Evolutionary conservation across 495 filamentous ascomycete genomes (phyloP), one percentile per base, ranked within the genome.

Genomic region (Xylaria sp.): DNA sequence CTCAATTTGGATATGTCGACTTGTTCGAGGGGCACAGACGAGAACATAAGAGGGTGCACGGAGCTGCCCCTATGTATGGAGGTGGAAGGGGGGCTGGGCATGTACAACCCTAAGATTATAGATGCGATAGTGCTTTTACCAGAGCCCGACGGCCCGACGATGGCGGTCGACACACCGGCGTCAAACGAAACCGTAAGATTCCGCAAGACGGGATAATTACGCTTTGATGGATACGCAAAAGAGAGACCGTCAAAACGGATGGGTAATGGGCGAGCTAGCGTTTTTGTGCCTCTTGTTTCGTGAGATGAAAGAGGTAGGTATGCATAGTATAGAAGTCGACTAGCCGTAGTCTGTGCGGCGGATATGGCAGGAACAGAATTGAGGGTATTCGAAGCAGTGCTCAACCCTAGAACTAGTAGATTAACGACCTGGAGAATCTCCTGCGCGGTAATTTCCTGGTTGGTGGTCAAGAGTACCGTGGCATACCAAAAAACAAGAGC

Each of bases 71-170:
- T 43, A 19, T 6, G 15, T 15, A 2, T 5, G 15, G 35, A 21
- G 31, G 43, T 55, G 1, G n/a, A 15, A 5, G 61, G 1, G 71
- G 77, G 29, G 46, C 77, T 70, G 0, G 78, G 80, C 26, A 77
- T 70, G 70, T 85, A 78, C 1, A 79, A 67, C 24, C 78, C 76
- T 0, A 96, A 80, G 0, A 98, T 85, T 0, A 99, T 81, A 0
- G 90, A 89, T 1, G 90, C 88, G 52, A 98, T 87, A 1, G 97
- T 98, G 17, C 90, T 94, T 82, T 99, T 99, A 0, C 96, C 95
- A 31, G 89, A 92, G 0, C 97, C 97, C 0, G 94, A 97, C 5
- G 87, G 79, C 15, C 94, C 94, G 19, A 96, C 93, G 41, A 97
- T 88, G 5, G 93, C 93, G 4, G 88, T 92, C 70, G 86, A 91